Conservation (phyloP, 1,139 yeast genomes). For the Sugiyamaella castrensis region DNA sequence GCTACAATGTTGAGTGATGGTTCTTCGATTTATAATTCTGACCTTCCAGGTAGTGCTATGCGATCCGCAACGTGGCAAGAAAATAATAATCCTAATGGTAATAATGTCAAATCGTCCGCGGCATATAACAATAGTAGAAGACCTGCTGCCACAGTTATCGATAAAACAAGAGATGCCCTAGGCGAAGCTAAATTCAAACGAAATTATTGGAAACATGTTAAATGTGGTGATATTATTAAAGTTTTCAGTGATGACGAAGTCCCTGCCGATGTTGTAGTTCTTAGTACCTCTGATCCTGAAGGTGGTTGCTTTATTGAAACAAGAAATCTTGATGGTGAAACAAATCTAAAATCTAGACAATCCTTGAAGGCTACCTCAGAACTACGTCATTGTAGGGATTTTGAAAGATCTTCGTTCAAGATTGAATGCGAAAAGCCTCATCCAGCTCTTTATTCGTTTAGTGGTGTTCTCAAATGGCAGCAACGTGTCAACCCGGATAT, state of each 20-base stretch:
- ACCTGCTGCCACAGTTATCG: conserved; percentile 31
- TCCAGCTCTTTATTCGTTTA: conserved; percentile 72
- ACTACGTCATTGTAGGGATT: conserved; percentile 65
- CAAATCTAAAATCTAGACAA: conserved; percentile 78
- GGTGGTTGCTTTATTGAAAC: conserved; percentile 94
- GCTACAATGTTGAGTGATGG: conserved; percentile 11
- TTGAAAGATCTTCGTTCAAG: conserved; percentile 70
- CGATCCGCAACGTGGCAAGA: conserved; percentile 4
- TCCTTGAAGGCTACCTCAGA: conserved; percentile 64
- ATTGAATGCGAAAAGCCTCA: conserved; percentile 92
- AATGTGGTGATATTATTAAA: conserved; percentile 85
- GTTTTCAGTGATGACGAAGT: conserved; percentile 84
- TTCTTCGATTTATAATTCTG: conserved; percentile 17
- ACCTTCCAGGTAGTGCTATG: conserved; percentile 16
- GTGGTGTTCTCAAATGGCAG: conserved; percentile 66
- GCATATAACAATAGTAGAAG: not conserved
- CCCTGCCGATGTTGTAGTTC: conserved; percentile 83
- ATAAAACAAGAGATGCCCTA: conserved; percentile 31
- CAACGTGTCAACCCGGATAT: not conserved
- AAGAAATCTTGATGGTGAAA: conserved; percentile 93
- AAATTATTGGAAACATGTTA: conserved; percentile 80
- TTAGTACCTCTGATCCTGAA: conserved; percentile 82
- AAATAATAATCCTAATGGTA: not conserved
- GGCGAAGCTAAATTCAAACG: conserved; percentile 53
- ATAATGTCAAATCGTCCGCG: not conserved